Percentiles rank a stretch among this genome's conserved stretches.
Conservation (phyloP, 345 rosid species). For the Clarkia xantiana region DNA sequence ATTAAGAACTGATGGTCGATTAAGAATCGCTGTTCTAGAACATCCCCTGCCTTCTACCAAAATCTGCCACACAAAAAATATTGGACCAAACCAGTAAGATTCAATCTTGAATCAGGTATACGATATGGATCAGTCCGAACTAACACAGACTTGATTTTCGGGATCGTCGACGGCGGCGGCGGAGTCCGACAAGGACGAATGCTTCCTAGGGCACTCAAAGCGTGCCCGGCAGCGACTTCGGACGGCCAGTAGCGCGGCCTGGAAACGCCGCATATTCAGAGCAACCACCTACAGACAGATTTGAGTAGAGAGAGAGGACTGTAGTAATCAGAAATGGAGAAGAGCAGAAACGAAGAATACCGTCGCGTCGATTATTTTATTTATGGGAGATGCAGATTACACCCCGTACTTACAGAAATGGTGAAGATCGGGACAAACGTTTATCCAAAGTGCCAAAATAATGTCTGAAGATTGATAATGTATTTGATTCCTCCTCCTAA, state of each 20-base stretch:
- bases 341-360: too few species aligned
- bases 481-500: too few species aligned
- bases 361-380: too few species aligned
- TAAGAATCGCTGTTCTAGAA: constrained; percentile 69
- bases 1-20: constrained; percentile 70
- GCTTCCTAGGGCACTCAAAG: constrained; percentile 10
- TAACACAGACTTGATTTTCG: constrained; percentile 30
- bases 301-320: too few species aligned
- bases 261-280: constrained; percentile 21
- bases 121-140: background rate
- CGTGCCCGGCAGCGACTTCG: constrained; percentile 9
- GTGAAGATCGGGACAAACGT: background rate
- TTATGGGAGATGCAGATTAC: too few species aligned
- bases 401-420: too few species aligned
- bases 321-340: too few species aligned
- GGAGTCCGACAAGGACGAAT: constrained; percentile 31
- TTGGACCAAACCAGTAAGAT: background rate
- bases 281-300: too few species aligned
- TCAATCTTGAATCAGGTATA: too few species aligned
- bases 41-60: constrained; percentile 54
- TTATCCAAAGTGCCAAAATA: too few species aligned
- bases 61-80: constrained; percentile 26
- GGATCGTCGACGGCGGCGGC: constrained; percentile 27
- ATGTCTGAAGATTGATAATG: too few species aligned
- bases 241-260: constrained; percentile 17